Percentiles rank a stretch among this genome's conserved stretches.
These are phyloP conservation scores for Dactylellina cionopaga DNA, from an alignment of 2,329 filamentous ascomycete species.

Conservation along the genomic window DNA sequence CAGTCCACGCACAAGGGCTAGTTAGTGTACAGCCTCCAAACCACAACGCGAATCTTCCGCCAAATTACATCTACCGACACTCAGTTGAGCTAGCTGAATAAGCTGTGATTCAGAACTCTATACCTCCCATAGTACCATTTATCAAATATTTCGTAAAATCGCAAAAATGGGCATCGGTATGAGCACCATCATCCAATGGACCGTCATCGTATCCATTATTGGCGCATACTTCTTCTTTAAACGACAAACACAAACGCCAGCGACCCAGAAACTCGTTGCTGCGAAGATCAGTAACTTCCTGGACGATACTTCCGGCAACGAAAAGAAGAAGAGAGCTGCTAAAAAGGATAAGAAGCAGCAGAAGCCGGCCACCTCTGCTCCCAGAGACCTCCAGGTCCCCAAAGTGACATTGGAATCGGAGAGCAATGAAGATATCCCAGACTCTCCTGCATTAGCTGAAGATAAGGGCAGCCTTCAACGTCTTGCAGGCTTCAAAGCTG, in stretches of 20 bases:
- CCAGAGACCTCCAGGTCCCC: slow-evolving; percentile 35
- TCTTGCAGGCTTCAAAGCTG: slow-evolving; percentile 42
- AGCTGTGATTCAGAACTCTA: too few relatives aligned
- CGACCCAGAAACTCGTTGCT: slow-evolving; percentile 16
- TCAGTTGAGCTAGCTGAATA: too few relatives aligned
- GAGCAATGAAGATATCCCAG: slow-evolving; percentile 27
- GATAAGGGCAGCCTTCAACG: slow-evolving; percentile 50
- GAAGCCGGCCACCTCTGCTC: slow-evolving; percentile 7
- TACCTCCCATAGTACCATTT: background rate
- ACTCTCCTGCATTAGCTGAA: slow-evolving; percentile 25
- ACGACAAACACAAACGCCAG: slow-evolving; percentile 4
- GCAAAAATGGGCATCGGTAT: slow-evolving; percentile 48
- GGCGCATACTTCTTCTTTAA: slow-evolving; percentile 31
- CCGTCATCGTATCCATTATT: slow-evolving; percentile 22
- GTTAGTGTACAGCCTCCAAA: slow-evolving; percentile 15
- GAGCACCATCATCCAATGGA: slow-evolving; percentile 49
- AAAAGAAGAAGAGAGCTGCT: slow-evolving; percentile 42
- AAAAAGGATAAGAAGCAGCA: slow-evolving; percentile 48
- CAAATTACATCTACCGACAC: too few relatives aligned
- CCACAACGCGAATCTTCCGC: slow-evolving; percentile 38
- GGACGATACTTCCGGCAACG: slow-evolving; percentile 36
- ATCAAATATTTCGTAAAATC: background rate
- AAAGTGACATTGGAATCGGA: slow-evolving; percentile 36
- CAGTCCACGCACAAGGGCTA: slow-evolving; percentile 23
- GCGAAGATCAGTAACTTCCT: slow-evolving; percentile 11